Evolutionary conservation across 805 yeast genomes (phyloP).

Genomic region (Zygoascus bituminiphila): DNA sequence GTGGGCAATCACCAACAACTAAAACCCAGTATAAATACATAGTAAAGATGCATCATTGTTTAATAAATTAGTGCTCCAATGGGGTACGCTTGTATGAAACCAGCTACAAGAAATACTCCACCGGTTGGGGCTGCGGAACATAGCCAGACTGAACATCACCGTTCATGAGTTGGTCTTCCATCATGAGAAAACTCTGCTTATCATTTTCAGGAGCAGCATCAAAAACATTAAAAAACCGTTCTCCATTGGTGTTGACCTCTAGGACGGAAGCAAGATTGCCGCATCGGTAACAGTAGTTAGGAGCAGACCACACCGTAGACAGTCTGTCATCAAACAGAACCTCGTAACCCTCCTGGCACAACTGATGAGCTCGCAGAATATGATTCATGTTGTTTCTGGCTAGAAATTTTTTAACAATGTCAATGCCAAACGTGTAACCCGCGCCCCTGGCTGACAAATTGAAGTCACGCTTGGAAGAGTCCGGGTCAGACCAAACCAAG

Average conservation of each 20-base stretch:
- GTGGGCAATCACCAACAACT: too few species aligned
- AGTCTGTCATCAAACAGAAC: conserved; percentile 84
- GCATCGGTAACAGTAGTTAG: conserved; percentile 94
- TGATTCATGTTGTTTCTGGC: conserved; percentile 69
- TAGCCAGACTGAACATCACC: conserved; percentile 15
- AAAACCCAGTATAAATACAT: too few species aligned
- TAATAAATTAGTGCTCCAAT: too few species aligned
- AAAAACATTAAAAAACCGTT: conserved; percentile 76
- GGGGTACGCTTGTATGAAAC: too few species aligned
- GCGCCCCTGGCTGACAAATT: conserved; percentile 94
- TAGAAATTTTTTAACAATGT: conserved; percentile 81
- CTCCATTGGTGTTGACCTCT: conserved; percentile 66
- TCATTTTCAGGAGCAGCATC: conserved; percentile 96
- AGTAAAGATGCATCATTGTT: too few species aligned
- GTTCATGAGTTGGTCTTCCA: conserved; percentile 22
- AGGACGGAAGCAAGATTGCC: conserved; percentile 97
- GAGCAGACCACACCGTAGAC: conserved; percentile 98
- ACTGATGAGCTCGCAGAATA: conserved; percentile 88
- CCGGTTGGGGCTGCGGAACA: conserved; percentile 33
- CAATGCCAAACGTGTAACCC: conserved; percentile 91
- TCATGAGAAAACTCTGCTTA: conserved; percentile 34
- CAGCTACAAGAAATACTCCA: conserved; percentile 42
- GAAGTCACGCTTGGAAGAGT: conserved; percentile 69
- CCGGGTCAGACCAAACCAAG: conserved; percentile 97
- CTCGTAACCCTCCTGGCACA: conserved; percentile 94